These are phyloP conservation scores for Angophora floribunda DNA, from an alignment of 345 rosid species.

Conservation along the genomic window DNA sequence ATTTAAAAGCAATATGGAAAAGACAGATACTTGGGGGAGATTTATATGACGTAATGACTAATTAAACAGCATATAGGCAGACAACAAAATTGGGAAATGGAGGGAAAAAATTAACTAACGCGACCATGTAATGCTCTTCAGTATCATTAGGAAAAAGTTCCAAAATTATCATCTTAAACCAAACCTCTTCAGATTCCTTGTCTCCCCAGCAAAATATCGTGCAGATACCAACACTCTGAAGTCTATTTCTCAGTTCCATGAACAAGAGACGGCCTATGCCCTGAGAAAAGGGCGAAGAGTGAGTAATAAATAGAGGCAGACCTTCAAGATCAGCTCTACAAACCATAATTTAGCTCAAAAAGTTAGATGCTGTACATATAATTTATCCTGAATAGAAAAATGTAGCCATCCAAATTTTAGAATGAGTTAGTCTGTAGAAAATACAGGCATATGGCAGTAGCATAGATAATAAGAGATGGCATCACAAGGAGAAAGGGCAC, in stretches of 20 bases:
- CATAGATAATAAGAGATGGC: background rate
- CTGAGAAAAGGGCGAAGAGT: constrained; percentile 16
- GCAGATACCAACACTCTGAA: constrained; percentile 50
- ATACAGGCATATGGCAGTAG: background rate
- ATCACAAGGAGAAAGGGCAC: background rate
- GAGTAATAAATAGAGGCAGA: background rate
- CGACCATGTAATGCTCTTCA: background rate
- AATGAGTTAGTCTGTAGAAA: background rate
- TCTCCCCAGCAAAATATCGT: constrained; percentile 80
- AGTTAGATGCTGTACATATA: background rate
- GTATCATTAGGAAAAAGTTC: background rate
- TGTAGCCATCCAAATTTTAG: background rate
- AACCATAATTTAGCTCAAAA: background rate
- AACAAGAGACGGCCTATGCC: constrained; percentile 49
- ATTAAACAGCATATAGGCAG: background rate
- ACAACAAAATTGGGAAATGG: background rate
- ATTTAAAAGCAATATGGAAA: background rate
- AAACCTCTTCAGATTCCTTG: constrained; percentile 70
- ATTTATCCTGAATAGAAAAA: background rate
- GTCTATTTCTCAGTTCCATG: constrained; percentile 57
- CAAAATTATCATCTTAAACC: constrained; percentile 58
- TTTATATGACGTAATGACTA: background rate
- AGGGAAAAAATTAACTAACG: background rate
- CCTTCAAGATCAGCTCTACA: background rate
- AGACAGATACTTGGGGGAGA: background rate